Conservation (phyloP, 2,329 filamentous ascomycete genomes). For the Ophiostoma fasciatum region DNA sequence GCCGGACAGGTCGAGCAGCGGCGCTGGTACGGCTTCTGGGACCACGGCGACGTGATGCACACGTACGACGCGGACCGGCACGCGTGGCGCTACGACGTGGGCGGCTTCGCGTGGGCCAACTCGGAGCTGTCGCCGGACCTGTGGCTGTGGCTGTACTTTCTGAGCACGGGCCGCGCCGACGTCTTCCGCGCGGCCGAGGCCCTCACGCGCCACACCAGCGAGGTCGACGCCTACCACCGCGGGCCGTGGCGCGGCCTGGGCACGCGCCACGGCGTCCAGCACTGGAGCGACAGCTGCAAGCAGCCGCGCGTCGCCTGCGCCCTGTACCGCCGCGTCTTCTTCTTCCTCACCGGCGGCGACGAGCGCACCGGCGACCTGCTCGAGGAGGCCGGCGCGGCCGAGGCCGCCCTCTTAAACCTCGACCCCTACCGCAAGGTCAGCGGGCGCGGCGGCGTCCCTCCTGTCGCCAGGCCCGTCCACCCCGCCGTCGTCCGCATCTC, state of each 20-base stretch:
- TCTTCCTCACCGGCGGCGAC: constrained; percentile 37
- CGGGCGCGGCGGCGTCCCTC: constrained; percentile 29
- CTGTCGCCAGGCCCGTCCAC: too few species aligned
- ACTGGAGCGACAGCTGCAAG: constrained; percentile 45
- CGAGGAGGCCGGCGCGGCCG: constrained; percentile 33
- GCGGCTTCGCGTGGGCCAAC: constrained; percentile 52
- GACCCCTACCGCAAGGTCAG: constrained; percentile 46
- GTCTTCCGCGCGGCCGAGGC: constrained; percentile 45
- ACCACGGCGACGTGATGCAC: constrained; percentile 48
- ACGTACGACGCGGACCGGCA: constrained; percentile 45
- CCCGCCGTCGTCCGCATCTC: constrained; percentile 29
- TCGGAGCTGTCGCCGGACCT: constrained; percentile 47
- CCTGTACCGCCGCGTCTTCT: constrained; percentile 42
- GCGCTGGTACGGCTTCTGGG: constrained; percentile 48
- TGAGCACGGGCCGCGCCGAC: constrained; percentile 41
- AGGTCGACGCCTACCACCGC: constrained; percentile 47
- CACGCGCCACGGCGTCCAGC: constrained; percentile 47
- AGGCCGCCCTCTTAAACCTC: constrained; percentile 35
- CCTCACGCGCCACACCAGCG: constrained; percentile 40
- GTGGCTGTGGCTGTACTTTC: constrained; percentile 48
- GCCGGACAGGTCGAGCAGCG: constrained; percentile 38
- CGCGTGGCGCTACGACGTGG: constrained; percentile 47
- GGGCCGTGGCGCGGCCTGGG: constrained; percentile 44
- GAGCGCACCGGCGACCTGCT: constrained; percentile 42
- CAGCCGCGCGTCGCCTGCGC: constrained; percentile 46